Evolutionary conservation across 2,329 filamentous ascomycete genomes (phyloP).

Genomic region (Dactylonectria estremocensis): DNA sequence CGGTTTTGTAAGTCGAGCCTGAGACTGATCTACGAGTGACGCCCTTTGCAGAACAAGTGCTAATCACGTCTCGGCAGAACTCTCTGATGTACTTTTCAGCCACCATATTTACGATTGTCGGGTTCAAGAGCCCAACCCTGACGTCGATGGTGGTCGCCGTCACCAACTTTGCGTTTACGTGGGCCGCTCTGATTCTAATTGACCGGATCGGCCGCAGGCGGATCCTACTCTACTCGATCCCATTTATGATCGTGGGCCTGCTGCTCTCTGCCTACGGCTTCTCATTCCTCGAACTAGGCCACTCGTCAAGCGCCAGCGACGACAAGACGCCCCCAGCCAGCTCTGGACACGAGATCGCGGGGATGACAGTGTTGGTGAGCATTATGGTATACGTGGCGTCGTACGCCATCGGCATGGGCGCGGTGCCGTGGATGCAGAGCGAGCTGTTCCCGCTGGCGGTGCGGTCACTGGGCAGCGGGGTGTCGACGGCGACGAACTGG

Average conservation of each 20-base stretch:
- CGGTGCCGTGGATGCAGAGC: constrained; percentile 96
- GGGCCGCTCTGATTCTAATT: constrained; percentile 82
- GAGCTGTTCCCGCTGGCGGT: constrained; percentile 89
- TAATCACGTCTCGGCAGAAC: constrained; percentile 67
- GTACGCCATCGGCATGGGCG: constrained; percentile 90
- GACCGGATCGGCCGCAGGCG: constrained; percentile 84
- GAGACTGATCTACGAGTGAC: constrained; percentile 1
- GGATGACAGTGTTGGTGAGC: constrained; percentile 76
- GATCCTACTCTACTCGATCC: constrained; percentile 87
- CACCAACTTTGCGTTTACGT: constrained; percentile 86
- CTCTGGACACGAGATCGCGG: constrained; percentile 53
- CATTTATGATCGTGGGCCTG: constrained; percentile 85
- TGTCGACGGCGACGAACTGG: constrained; percentile 90
- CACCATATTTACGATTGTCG: constrained; percentile 84
- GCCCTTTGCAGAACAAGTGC: constrained; percentile 5
- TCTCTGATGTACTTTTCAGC: constrained; percentile 94
- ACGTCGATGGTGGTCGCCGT: constrained; percentile 85
- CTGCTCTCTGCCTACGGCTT: constrained; percentile 82
- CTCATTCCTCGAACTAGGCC: constrained; percentile 69
- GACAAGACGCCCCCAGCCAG: constrained; percentile 31
- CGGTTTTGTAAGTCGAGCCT: constrained; percentile 74
- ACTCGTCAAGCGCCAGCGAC: constrained; percentile 39
- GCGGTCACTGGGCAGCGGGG: constrained; percentile 78
- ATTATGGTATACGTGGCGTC: constrained; percentile 88
- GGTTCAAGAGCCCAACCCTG: constrained; percentile 84